Conservation (phyloP, 169 alveolate species). For the Plasmodium gallinaceum region DNA sequence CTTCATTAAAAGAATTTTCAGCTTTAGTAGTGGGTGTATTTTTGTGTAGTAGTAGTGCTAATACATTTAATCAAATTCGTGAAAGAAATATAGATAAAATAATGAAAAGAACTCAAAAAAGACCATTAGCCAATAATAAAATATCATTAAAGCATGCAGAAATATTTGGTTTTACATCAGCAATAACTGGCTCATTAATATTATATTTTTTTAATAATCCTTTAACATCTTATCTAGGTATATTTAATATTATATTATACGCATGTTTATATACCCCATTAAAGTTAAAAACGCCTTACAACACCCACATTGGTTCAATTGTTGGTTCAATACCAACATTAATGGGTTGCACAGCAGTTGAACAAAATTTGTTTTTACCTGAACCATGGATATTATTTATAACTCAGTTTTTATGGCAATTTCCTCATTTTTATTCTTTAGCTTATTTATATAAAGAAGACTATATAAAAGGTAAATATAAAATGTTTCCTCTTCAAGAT, state of each 20-base stretch:
- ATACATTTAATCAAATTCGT: constrained; percentile 84
- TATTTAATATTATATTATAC: constrained; percentile 61
- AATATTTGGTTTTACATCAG: constrained; percentile 55
- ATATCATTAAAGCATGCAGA: constrained; percentile 55
- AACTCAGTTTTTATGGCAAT: constrained; percentile 85
- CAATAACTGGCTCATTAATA: constrained; percentile 23
- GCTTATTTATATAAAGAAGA: constrained; percentile 87
- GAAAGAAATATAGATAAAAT: constrained; percentile 82
- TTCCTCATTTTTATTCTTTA: constrained; percentile 87
- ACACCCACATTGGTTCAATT: constrained; percentile 86
- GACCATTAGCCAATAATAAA: constrained; percentile 75
- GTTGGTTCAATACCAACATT: constrained; percentile 88
- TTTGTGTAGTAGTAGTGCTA: constrained; percentile 86
- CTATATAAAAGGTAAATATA: constrained; percentile 82
- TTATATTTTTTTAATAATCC: constrained; percentile 62
- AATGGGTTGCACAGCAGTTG: constrained; percentile 86
- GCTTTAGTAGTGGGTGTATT: constrained; percentile 78
- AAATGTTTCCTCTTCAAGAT: constrained; percentile 84
- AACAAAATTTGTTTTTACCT: constrained; percentile 68
- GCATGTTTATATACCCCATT: constrained; percentile 71
- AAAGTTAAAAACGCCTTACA: constrained; percentile 80
- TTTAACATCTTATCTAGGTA: constrained; percentile 40
- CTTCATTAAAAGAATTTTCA: constrained; percentile 1
- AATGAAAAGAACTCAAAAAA: constrained; percentile 84
- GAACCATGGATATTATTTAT: constrained; percentile 86